These are phyloP conservation scores for Jatropha multifida DNA, from an alignment of 441 rosid genomes.

Conservation along the genomic window DNA sequence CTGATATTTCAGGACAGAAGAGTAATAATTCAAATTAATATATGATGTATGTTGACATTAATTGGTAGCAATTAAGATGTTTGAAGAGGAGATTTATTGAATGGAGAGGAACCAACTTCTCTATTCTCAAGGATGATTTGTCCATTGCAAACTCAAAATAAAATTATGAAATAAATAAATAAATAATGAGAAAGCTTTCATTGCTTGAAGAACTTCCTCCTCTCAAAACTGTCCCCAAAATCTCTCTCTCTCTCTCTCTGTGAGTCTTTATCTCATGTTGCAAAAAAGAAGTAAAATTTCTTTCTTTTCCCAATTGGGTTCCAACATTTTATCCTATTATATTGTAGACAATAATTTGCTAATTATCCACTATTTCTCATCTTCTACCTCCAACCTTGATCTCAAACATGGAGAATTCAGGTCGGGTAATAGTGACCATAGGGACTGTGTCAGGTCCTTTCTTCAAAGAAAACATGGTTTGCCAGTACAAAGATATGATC, in stretches of 20 bases:
- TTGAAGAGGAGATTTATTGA: not conserved
- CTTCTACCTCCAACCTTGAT: too few species aligned
- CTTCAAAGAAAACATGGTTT: not conserved
- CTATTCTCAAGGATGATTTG: conserved; percentile 1
- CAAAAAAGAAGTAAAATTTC: not conserved
- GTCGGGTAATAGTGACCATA: too few species aligned
- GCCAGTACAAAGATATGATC: not conserved
- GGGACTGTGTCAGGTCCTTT: conserved; percentile 16
- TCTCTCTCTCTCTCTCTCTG: not conserved
- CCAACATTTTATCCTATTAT: too few species aligned
- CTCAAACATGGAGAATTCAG: not conserved
- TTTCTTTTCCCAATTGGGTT: not conserved
- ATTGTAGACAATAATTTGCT: too few species aligned
- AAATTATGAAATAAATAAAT: too few species aligned
- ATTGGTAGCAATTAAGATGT: too few species aligned
- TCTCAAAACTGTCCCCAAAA: not conserved
- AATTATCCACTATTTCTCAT: too few species aligned
- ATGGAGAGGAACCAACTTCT: conserved; percentile 4
- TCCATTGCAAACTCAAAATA: too few species aligned
- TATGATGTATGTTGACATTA: too few species aligned
- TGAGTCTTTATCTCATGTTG: not conserved
- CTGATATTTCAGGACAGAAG: too few species aligned
- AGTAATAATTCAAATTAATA: too few species aligned
- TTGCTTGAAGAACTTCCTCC: not conserved
- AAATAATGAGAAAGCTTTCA: too few species aligned